Evolutionary conservation across 257 asterid genomes (phyloP).

Genomic region (Oldenlandia corymbosa): DNA sequence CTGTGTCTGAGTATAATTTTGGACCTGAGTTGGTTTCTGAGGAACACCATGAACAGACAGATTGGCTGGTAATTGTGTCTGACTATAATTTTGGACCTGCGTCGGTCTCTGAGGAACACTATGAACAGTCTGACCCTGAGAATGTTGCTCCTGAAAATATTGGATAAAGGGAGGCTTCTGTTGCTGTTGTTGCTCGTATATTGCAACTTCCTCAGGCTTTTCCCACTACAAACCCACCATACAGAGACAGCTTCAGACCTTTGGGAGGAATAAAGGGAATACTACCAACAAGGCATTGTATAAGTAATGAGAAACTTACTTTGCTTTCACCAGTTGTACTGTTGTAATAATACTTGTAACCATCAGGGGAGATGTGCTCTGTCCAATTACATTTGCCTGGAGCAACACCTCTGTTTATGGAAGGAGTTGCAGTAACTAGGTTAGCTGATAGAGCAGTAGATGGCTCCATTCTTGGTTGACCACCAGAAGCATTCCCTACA

Average conservation of each 20-base stretch:
- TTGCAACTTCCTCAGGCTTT: constrained; percentile 74
- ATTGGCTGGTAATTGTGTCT: constrained; percentile 43
- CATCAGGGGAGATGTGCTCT: constrained; percentile 91
- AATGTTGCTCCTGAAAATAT: constrained; percentile 44
- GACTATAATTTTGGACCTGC: constrained; percentile 51
- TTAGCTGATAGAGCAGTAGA: constrained; percentile 35
- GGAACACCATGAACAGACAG: constrained; percentile 42
- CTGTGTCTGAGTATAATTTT: constrained; percentile 45
- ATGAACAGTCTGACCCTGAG: too few relatives aligned
- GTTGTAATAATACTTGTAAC: constrained; percentile 85
- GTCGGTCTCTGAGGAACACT: constrained; percentile 52
- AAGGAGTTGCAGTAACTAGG: constrained; percentile 24
- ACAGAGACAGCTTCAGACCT: constrained; percentile 1
- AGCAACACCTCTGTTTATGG: constrained; percentile 26
- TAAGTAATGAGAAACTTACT: constrained; percentile 35
- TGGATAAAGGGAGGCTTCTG: constrained; percentile 47
- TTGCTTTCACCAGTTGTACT: constrained; percentile 88
- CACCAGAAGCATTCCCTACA: constrained; percentile 27
- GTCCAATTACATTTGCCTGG: constrained; percentile 63
- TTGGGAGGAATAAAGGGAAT: background rate
- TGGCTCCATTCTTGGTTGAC: constrained; percentile 38
- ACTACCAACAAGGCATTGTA: background rate
- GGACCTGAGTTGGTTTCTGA: constrained; percentile 55
- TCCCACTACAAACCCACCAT: constrained; percentile 68
- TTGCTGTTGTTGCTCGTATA: constrained; percentile 54